These are phyloP conservation scores for Cupressus sempervirens DNA, from an alignment of 75 land plant genomes.

Conservation along the genomic window DNA sequence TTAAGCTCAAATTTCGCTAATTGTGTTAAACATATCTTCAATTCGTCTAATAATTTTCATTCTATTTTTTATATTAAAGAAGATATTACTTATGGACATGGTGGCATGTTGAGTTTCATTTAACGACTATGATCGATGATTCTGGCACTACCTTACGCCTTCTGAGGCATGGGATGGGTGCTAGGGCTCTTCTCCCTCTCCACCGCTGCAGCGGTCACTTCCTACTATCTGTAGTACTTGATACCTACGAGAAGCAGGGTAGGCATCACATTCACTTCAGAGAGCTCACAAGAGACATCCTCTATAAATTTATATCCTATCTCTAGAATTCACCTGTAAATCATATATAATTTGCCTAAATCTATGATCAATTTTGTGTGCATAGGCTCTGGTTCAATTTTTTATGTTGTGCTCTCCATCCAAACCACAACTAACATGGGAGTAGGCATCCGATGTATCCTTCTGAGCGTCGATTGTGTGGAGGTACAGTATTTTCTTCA, in stretches of 20 bases:
- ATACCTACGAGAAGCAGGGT: constrained; percentile 59
- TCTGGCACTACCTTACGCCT: constrained; percentile 71
- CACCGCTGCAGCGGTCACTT: constrained; percentile 51
- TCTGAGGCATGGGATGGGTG: constrained; percentile 16
- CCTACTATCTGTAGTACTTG: constrained; percentile 79
- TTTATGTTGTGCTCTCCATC: constrained; percentile 47
- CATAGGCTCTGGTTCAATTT: constrained; percentile 61
- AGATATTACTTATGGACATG: constrained; percentile 42
- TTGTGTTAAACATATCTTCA: too few relatives aligned
- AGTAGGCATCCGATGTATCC: constrained; percentile 48
- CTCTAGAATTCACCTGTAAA: neutral
- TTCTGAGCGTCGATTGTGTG: constrained; percentile 51
- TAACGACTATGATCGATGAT: constrained; percentile 59
- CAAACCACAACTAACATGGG: constrained; percentile 59
- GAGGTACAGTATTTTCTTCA: constrained; percentile 23
- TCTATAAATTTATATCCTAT: constrained; percentile 28
- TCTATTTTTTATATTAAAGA: too few relatives aligned
- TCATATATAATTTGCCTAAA: neutral
- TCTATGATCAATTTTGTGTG: too few relatives aligned
- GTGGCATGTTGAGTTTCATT: constrained; percentile 49
- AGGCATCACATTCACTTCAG: constrained; percentile 76
- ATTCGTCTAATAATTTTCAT: too few relatives aligned
- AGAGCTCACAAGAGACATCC: constrained; percentile 69
- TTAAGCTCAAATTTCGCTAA: too few relatives aligned
- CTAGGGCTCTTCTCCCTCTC: constrained; percentile 55